These are phyloP conservation scores for Blastobotrys serpentis DNA, from an alignment of 1,139 yeast genomes.

Conservation along the genomic window DNA sequence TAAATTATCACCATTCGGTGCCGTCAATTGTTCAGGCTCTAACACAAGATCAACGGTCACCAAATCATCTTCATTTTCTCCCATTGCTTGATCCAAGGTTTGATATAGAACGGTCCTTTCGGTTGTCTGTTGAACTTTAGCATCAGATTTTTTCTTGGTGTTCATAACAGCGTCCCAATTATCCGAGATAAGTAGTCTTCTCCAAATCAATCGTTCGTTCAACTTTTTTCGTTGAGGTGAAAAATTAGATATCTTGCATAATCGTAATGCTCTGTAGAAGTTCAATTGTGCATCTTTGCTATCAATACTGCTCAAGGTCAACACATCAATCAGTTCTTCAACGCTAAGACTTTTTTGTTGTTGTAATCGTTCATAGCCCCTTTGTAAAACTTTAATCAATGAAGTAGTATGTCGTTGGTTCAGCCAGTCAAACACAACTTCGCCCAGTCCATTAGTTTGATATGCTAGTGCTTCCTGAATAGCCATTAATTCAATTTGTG, in stretches of 20 bases:
- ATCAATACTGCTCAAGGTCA: constrained; percentile 50
- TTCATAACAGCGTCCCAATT: constrained; percentile 53
- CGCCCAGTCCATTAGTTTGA: constrained; percentile 14
- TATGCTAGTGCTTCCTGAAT: constrained; percentile 22
- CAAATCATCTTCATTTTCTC: constrained; percentile 8
- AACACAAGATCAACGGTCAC: constrained; percentile 11
- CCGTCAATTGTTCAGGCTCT: constrained; percentile 7
- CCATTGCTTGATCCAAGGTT: constrained; percentile 20
- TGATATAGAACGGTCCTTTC: constrained; percentile 48
- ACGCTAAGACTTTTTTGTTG: constrained; percentile 45
- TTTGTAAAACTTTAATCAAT: constrained; percentile 24
- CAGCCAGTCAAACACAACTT: constrained; percentile 15
- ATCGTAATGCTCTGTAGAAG: constrained; percentile 45
- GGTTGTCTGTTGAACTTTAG: constrained; percentile 43
- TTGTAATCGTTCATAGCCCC: constrained; percentile 43
- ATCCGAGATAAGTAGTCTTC: constrained; percentile 59
- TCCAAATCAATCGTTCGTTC: constrained; percentile 53
- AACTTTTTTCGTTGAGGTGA: constrained; percentile 27
- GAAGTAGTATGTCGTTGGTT: constrained; percentile 16
- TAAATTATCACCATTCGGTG: background rate
- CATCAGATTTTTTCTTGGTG: constrained; percentile 47
- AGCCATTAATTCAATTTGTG: constrained; percentile 20
- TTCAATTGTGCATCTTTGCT: constrained; percentile 37
- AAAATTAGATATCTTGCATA: constrained; percentile 33
- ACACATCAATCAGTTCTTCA: constrained; percentile 53